phyloP scores from a whole-genome alignment of 148 eudicot species.

The Camellia granthamiana region DNA sequence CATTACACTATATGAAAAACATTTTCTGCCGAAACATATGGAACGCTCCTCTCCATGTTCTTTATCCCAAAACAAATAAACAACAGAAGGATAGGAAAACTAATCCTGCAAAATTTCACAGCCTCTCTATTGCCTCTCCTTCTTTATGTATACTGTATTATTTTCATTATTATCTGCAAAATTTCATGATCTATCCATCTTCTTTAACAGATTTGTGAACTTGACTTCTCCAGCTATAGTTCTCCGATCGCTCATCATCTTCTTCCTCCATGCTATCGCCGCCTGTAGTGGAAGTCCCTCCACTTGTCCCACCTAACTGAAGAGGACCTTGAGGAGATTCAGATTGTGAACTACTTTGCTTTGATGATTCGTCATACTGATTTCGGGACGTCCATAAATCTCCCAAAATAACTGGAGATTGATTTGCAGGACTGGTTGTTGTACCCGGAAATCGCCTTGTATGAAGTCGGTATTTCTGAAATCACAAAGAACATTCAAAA shows the following conservation, averaged over 20 bases:
- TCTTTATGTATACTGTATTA: conserved; percentile 22
- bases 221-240: conserved; percentile 44
- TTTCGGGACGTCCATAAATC: conserved; percentile 27
- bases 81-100: conserved; percentile 27
- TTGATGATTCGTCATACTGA: conserved; percentile 38
- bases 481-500: background rate
- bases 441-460: conserved; percentile 37
- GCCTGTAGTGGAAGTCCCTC: conserved; percentile 43
- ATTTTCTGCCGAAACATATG: background rate
- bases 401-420: conserved; percentile 24
- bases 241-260: conserved; percentile 56
- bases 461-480: conserved; percentile 85
- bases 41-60: conserved; percentile 4
- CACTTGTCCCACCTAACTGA: conserved; percentile 30
- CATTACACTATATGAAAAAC: background rate
- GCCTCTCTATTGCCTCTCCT: conserved; percentile 22
- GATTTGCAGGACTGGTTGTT: conserved; percentile 24
- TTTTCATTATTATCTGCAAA: conserved; percentile 40
- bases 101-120: conserved; percentile 54
- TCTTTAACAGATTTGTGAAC: conserved; percentile 32
- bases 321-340: conserved; percentile 76
- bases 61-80: conserved; percentile 20
- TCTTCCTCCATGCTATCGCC: conserved; percentile 61
- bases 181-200: conserved; percentile 27
- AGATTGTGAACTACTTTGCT: conserved; percentile 50